phyloP scores from a whole-genome alignment of 495 filamentous ascomycete genomes.

The Parachaetomium inaequale region DNA sequence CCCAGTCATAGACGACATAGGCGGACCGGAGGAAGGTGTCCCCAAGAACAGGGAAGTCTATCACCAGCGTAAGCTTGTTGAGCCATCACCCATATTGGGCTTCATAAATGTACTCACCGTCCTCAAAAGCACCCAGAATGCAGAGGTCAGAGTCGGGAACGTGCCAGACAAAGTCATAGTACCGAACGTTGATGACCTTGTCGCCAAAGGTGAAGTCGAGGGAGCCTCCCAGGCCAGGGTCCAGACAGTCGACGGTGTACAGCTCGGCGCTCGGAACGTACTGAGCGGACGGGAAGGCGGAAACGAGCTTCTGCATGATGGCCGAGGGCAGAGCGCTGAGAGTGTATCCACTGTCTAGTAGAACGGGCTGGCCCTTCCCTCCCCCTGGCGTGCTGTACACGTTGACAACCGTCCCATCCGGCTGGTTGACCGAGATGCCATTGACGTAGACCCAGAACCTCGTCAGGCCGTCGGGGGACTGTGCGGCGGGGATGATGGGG shows the following conservation, averaged over 20 bases:
- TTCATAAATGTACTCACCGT: conserved; percentile 23
- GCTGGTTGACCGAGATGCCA: conserved; percentile 24
- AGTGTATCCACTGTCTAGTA: conserved; percentile 28
- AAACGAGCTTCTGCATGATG: conserved; percentile 27
- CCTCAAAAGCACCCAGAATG: conserved; percentile 51
- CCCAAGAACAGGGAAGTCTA: conserved; percentile 63
- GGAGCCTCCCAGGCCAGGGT: conserved; percentile 49
- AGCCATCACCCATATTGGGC: not conserved
- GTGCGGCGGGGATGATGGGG: conserved; percentile 31
- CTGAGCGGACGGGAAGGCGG: conserved; percentile 45
- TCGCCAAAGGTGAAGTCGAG: conserved; percentile 59
- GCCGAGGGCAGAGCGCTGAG: conserved; percentile 21
- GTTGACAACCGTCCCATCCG: conserved; percentile 15
- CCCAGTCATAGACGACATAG: conserved; percentile 92
- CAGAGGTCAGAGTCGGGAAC: conserved; percentile 13
- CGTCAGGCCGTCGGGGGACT: conserved; percentile 22
- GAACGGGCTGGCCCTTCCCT: conserved; percentile 14
- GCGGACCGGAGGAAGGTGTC: conserved; percentile 90
- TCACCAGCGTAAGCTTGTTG: conserved; percentile 22
- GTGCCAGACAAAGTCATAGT: conserved; percentile 66
- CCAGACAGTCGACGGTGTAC: conserved; percentile 59
- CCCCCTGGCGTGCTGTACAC: conserved; percentile 14
- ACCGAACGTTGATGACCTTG: conserved; percentile 47
- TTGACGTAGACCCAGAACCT: conserved; percentile 22
- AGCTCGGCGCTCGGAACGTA: conserved; percentile 44